Percentiles rank a stretch among this genome's conserved stretches.
These are phyloP conservation scores for Grosmannia huntii DNA, from an alignment of 2,329 filamentous ascomycete species.

Conservation along the genomic window DNA sequence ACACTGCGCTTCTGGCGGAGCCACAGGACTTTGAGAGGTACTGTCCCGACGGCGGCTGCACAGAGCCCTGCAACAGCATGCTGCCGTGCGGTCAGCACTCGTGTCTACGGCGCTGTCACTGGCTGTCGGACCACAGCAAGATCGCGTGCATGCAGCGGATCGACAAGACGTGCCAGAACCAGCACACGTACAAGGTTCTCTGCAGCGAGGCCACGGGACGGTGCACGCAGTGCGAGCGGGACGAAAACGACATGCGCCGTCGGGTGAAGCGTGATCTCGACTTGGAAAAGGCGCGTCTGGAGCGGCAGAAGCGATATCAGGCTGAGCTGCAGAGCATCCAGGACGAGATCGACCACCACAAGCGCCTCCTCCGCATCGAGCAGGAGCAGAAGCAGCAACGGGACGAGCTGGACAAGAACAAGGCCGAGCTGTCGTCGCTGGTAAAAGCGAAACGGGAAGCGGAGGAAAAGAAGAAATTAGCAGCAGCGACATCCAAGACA, in stretches of 20 bases:
- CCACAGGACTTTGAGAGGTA: conserved; percentile 45
- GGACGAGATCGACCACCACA: conserved; percentile 39
- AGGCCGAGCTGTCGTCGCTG: conserved; percentile 31
- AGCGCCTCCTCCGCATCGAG: conserved; percentile 28
- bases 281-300: conserved; percentile 34
- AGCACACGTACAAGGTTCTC: conserved; percentile 32
- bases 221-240: conserved; percentile 37
- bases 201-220: conserved; percentile 29
- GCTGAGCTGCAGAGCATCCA: conserved; percentile 32
- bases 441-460: conserved; percentile 11
- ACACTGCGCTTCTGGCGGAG: conserved; percentile 28
- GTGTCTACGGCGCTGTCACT: conserved; percentile 51
- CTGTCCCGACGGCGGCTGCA: conserved; percentile 60
- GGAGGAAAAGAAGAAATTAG: not conserved
- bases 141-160: conserved; percentile 22
- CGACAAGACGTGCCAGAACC: conserved; percentile 33
- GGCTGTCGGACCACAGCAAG: conserved; percentile 43
- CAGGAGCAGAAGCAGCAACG: conserved; percentile 23
- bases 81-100: conserved; percentile 46
- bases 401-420: conserved; percentile 27
- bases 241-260: conserved; percentile 33
- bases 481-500: too few relatives aligned
- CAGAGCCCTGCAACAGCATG: conserved; percentile 36
- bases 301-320: conserved; percentile 30
- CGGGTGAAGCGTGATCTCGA: conserved; percentile 31